phyloP scores from a whole-genome alignment of 306 rosid species.

The Cyclanthera cordifolia region DNA sequence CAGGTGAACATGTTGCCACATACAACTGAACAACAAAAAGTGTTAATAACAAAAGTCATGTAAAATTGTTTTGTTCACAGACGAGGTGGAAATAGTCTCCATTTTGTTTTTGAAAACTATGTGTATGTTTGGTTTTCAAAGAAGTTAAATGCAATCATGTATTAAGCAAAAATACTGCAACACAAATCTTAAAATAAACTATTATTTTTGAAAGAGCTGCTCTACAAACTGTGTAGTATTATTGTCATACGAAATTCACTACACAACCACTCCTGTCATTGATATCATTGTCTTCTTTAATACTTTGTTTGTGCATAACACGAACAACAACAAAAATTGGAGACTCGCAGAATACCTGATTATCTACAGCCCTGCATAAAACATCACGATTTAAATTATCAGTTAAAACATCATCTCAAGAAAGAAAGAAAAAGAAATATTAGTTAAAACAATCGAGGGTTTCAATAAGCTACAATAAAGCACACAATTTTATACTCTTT shows the following conservation, averaged over 20 bases:
- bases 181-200: background rate
- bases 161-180: background rate
- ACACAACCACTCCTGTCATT: background rate
- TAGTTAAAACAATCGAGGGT: constrained; percentile 17
- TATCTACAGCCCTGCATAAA: constrained; percentile 82
- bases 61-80: constrained; percentile 1
- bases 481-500: background rate
- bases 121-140: background rate
- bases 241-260: background rate
- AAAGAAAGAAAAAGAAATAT: constrained; percentile 2
- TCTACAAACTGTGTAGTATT: background rate
- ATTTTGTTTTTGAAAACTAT: background rate
- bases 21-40: constrained; percentile 42
- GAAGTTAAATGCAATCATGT: background rate
- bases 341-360: constrained; percentile 48
- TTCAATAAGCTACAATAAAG: background rate
- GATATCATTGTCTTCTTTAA: background rate
- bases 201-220: background rate
- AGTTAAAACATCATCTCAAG: too few species aligned
- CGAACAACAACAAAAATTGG: background rate
- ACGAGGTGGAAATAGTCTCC: background rate
- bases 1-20: constrained; percentile 96
- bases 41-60: constrained; percentile 12
- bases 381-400: constrained; percentile 1
- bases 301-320: background rate